Evolutionary conservation across 768 basidiomycete species (phyloP).

Genomic region (Trametes sanguinea): DNA sequence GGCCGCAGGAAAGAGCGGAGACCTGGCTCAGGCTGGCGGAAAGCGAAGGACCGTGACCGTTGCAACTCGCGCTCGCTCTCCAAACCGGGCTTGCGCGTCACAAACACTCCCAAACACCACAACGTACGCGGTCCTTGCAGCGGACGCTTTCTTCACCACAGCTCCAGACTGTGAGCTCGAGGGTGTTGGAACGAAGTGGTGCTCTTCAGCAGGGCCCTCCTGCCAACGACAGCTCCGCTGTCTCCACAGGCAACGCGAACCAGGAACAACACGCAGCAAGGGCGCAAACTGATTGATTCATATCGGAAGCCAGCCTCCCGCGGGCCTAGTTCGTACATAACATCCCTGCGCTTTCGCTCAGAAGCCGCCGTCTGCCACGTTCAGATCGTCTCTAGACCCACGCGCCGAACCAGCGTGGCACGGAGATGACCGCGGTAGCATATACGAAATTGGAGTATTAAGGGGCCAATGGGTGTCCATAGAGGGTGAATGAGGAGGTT

Average conservation of each 20-base stretch:
- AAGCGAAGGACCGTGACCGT: neutral
- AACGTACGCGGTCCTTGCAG: neutral
- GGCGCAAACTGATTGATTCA: constrained; percentile 7
- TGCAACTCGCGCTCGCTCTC: neutral
- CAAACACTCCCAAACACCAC: constrained; percentile 14
- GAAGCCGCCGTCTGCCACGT: constrained; percentile 4
- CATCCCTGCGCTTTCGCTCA: neutral
- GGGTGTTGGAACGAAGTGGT: neutral
- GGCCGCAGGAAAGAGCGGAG: constrained; percentile 12
- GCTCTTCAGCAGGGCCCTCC: neutral
- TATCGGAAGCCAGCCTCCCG: neutral
- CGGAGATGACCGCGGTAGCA: constrained; percentile 5
- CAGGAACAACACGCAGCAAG: constrained; percentile 11
- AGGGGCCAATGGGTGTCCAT: constrained; percentile 7
- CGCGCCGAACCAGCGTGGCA: constrained; percentile 7
- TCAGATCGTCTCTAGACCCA: constrained; percentile 11
- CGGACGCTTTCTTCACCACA: neutral
- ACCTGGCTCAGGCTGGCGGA: constrained; percentile 4
- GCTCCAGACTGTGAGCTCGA: neutral
- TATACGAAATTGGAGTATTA: neutral
- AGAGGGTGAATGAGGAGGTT: neutral
- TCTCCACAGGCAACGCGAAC: constrained; percentile 5
- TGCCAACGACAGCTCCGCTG: constrained; percentile 6
- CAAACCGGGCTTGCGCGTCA: constrained; percentile 3
- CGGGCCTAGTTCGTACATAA: too few relatives aligned